phyloP scores from a whole-genome alignment of 2,329 filamentous ascomycete species.

The Drechslerella stenobrocha region DNA sequence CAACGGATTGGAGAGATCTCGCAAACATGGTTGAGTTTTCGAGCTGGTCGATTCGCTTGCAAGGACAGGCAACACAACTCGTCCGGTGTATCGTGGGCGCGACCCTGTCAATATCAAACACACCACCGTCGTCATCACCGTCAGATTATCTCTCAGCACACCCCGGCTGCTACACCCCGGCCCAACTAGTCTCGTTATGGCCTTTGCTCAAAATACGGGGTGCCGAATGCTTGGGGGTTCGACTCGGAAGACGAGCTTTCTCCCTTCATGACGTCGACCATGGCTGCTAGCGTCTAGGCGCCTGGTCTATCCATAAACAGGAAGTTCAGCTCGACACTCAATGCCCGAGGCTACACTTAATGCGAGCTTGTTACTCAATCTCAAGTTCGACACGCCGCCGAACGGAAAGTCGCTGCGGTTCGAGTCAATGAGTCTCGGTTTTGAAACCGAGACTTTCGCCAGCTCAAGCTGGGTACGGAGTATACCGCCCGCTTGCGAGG shows the following conservation, averaged over 20 bases:
- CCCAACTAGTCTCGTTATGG: background rate
- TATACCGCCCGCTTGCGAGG: constrained; percentile 7
- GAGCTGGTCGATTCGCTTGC: constrained; percentile 1
- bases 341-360: constrained; percentile 4
- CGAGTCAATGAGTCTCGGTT: constrained; percentile 22
- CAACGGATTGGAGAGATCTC: constrained; percentile 9
- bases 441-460: constrained; percentile 29
- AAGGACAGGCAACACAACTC: too few relatives aligned
- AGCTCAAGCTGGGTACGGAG: constrained; percentile 5
- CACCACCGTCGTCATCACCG: background rate
- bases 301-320: constrained; percentile 1
- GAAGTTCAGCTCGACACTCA: constrained; percentile 11
- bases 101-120: constrained; percentile 63
- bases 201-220: too few relatives aligned
- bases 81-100: constrained; percentile 76
- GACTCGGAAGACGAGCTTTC: too few relatives aligned
- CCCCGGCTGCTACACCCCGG: too few relatives aligned
- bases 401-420: constrained; percentile 31
- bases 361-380: background rate
- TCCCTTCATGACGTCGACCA: constrained; percentile 24
- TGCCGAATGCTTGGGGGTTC: too few relatives aligned
- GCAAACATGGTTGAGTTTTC: background rate
- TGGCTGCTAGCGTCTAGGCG: constrained; percentile 3
- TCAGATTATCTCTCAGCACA: background rate
- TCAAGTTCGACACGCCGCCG: constrained; percentile 1